phyloP scores from a whole-genome alignment of 768 basidiomycete genomes.

The Lactarius quietus region DNA sequence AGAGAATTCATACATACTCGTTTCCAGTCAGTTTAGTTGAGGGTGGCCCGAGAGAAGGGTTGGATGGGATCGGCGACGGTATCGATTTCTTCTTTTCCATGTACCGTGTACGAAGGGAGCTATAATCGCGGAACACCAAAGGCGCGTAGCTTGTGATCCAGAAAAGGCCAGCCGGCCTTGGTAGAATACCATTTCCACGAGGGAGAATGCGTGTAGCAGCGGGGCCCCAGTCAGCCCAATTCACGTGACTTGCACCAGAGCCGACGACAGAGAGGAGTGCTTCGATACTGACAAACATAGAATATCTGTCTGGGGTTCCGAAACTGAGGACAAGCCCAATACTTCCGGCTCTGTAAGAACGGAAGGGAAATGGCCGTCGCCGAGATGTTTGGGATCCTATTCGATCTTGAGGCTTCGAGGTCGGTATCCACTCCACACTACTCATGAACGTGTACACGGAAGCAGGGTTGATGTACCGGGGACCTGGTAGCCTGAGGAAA shows the following conservation, averaged over 20 bases:
- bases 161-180: constrained; percentile 9
- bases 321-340: neutral
- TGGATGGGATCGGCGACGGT: neutral
- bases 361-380: constrained; percentile 10
- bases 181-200: neutral
- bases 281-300: constrained; percentile 10
- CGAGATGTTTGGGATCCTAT: neutral
- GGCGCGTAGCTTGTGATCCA: constrained; percentile 12
- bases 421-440: constrained; percentile 11
- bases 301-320: neutral
- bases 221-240: constrained; percentile 18
- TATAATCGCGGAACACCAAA: constrained; percentile 17
- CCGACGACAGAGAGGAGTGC: neutral
- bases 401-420: neutral
- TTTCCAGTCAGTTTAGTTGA: neutral
- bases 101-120: neutral
- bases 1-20: neutral
- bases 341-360: constrained; percentile 9
- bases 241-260: neutral
- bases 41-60: neutral
- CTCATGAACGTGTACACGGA: neutral
- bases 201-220: constrained; percentile 3
- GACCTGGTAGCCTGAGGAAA: constrained; percentile 6
- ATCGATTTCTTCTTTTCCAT: neutral
- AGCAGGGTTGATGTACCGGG: neutral